phyloP scores from a whole-genome alignment of 345 rosid genomes.

The Camelina hispida region DNA sequence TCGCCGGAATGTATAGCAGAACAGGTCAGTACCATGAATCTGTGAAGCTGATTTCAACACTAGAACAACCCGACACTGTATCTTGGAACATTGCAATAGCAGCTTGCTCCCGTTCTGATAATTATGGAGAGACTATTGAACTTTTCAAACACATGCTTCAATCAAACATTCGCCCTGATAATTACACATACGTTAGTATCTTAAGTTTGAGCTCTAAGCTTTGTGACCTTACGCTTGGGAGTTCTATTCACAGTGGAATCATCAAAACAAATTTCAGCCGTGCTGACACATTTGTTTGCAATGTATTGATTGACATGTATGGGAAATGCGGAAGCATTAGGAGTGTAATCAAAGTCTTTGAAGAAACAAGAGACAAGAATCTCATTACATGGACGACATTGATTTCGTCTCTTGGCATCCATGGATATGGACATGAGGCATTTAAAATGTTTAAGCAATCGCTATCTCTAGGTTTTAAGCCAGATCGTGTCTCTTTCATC shows the following conservation, averaged over 20 bases:
- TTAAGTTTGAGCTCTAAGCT: conserved; percentile 57
- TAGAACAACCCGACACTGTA: conserved; percentile 74
- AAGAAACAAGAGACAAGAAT: conserved; percentile 55
- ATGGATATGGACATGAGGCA: conserved; percentile 66
- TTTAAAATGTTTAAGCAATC: conserved; percentile 63
- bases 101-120: conserved; percentile 69
- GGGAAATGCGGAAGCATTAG: conserved; percentile 78
- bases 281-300: conserved; percentile 66
- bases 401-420: conserved; percentile 73
- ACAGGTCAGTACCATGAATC: conserved; percentile 62
- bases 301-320: conserved; percentile 84
- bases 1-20: conserved; percentile 76
- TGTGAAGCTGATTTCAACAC: conserved; percentile 62
- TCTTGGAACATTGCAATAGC: conserved; percentile 85
- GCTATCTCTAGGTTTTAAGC: conserved; percentile 59
- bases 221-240: conserved; percentile 66
- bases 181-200: conserved; percentile 80
- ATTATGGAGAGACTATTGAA: conserved; percentile 59
- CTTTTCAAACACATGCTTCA: conserved; percentile 66
- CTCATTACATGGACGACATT: conserved; percentile 82
- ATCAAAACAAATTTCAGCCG: conserved; percentile 59
- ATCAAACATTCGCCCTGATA: conserved; percentile 62
- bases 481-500: conserved; percentile 70
- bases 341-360: conserved; percentile 58
- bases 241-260: conserved; percentile 72